Base-by-base conservation (phyloP, 108 stramenopile species). In the Pseudonitzschia multiseries region DNA sequence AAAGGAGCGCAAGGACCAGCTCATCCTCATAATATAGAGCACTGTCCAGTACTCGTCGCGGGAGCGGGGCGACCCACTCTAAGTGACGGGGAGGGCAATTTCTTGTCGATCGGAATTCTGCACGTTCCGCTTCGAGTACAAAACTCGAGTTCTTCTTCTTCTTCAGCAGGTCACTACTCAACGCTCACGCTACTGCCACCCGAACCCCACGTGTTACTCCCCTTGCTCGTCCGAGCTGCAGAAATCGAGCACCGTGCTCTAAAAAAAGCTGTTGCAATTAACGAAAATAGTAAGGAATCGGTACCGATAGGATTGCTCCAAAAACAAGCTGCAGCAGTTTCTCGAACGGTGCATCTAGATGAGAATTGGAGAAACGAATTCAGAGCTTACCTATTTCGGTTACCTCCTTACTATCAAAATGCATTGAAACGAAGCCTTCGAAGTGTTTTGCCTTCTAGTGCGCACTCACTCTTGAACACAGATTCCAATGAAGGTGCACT, bases 111-210 rank as follows among this genome's bases (percentile, higher is more conserved):
- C 71, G 92, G 92, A 18, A 89, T 90, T 52, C 73, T 93, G 21
- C 92, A 89, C 69, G 77, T 88, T 5, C 89, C 92, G 36, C 15
- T 66, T 14, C 51, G 72, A 32, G 84, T 75, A 57, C 70, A 65
- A 36, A 61, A 65, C 26, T 62, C 68, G 2, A 60, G 69, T 12
- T 70, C 76, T 20, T 41, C 67, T 20, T 41, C 67, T n/a, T 46
- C 65, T 41, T 72, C 71, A 14, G 63, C 40, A 28, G 20, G 28
- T 17, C 62, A 72, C 33, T 51, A 83, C 15, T 80, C 87, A 27
- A 90, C 92, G n/a, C 41, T 93, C 66, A 91, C 89, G 36, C 63
- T 93, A 8, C 76, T 93, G 21, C 92, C 92, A 56, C 92, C 92
- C 48, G 92, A 93, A 71, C 85, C 92, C 13, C 92, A 93, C 56